Percentiles rank a stretch among this genome's conserved stretches.
These are phyloP conservation scores for Alternaria consortialis DNA, from an alignment of 2,329 filamentous ascomycete species.

Conservation along the genomic window DNA sequence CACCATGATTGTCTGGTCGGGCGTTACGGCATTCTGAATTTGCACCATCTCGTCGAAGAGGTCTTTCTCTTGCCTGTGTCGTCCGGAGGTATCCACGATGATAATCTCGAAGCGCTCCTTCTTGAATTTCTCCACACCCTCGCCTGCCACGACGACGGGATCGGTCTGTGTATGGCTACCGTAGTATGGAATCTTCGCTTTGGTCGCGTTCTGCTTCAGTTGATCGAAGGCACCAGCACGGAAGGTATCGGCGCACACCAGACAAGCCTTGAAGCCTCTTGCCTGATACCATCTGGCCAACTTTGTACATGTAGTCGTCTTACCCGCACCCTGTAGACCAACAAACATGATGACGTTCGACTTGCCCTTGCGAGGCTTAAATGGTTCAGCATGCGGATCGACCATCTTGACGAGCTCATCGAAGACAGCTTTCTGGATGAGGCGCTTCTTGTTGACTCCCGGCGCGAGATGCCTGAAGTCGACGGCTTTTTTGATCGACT, in stretches of 20 bases:
- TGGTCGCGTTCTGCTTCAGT: slow-evolving; percentile 97
- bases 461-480: slow-evolving; percentile 94
- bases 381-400: slow-evolving; percentile 92
- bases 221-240: slow-evolving; percentile 98
- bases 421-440: slow-evolving; percentile 98
- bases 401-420: slow-evolving; percentile 96
- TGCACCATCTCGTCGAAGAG: slow-evolving; percentile 98
- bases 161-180: slow-evolving; percentile 96
- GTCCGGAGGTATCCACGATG: slow-evolving; percentile 95
- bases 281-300: slow-evolving; percentile 94
- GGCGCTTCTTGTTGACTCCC: slow-evolving; percentile 95
- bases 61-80: slow-evolving; percentile 93
- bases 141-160: slow-evolving; percentile 89
- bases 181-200: slow-evolving; percentile 99
- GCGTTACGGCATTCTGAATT: slow-evolving; percentile 87
- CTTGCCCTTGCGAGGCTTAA: slow-evolving; percentile 96
- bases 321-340: slow-evolving; percentile 94
- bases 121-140: slow-evolving; percentile 98
- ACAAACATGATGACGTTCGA: slow-evolving; percentile 99
- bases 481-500: slow-evolving; percentile 88
- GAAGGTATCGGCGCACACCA: slow-evolving; percentile 98
- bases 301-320: slow-evolving; percentile 98
- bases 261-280: slow-evolving; percentile 87
- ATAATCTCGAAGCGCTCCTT: slow-evolving; percentile 98
- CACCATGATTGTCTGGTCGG: slow-evolving; percentile 98